Evolutionary conservation across 2,329 filamentous ascomycete species (phyloP), one percentile per base, ranked within the genome.

Genomic region (Aphanoascus verrucosus): DNA sequence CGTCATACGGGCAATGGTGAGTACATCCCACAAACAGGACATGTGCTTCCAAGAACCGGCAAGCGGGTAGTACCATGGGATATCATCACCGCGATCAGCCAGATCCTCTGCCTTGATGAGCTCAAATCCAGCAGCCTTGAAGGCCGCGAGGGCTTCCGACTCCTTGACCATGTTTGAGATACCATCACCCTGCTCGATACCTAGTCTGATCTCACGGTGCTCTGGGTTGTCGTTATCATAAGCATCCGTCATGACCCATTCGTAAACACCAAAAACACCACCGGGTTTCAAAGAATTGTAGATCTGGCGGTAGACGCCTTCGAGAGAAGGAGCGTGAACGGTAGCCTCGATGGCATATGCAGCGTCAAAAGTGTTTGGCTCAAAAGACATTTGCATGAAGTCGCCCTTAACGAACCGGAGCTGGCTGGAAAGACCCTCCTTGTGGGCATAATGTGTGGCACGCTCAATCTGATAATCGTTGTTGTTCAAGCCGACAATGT

Each of bases 341-440:
- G 93, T 98, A 2, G 93, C 93, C 74, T 98, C 93, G 62, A 98
- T 97, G 52, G 90, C 91, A 67, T 97, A 97, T 51, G 96, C 88
- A 54, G 88, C 89, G 63, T 97, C 93, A 71, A 97, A 97, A 17
- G 77, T 81, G 77, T 94, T 88, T 66, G 93, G 86, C 45, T 86
- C 84, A 76, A 97, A 97, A 19, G 83, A 83, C 88, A 97, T 94
- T 83, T 95, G 88, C 91, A 97, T 97, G 70, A 98, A 98, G 67
- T 97, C 91, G 51, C 90, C 91, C 80, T 97, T 96, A 66, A 88
- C 85, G 64, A 88, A 97, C 58, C 78, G 79, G 61, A 95, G 75
- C 74, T 95, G 88, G 65, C 87, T 71, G 1, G 84, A 78, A 50
- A 97, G 76, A 49, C 84, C 84, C 72, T 94, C 88, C 72, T 88